Evolutionary conservation across 202 grass and related monocot species (phyloP).

Genomic region (Hordeum pubiflorum): DNA sequence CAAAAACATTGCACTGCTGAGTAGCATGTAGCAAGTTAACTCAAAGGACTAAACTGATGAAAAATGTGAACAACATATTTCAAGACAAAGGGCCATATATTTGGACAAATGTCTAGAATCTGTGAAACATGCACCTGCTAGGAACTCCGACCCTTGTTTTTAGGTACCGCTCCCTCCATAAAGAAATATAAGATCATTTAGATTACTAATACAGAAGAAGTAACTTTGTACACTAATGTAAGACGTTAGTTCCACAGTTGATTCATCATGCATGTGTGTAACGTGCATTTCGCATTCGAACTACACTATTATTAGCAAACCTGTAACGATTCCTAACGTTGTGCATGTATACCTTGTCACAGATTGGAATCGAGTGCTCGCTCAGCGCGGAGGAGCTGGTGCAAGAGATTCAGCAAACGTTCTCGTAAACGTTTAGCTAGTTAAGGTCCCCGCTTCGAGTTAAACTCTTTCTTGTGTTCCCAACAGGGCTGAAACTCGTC

Average conservation of each 20-base stretch:
- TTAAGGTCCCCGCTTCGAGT: background rate
- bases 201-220: no score
- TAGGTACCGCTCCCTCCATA: no score
- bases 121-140: background rate
- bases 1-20: background rate
- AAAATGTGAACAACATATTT: background rate
- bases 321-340: background rate
- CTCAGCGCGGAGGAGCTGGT: conserved; percentile 83
- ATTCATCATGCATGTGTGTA: background rate
- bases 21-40: background rate
- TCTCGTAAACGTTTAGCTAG: conserved; percentile 26
- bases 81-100: background rate
- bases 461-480: background rate
- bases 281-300: background rate
- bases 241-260: background rate
- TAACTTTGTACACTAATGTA: no score
- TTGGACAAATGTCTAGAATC: background rate
- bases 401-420: conserved; percentile 74
- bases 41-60: background rate
- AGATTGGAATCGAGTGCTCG: conserved; percentile 93
- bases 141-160: no score
- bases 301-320: background rate
- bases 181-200: no score
- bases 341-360: conserved; percentile 4
- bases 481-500: background rate